Conservation (phyloP, 441 rosid species). For the Euphorbia celastroides region DNA sequence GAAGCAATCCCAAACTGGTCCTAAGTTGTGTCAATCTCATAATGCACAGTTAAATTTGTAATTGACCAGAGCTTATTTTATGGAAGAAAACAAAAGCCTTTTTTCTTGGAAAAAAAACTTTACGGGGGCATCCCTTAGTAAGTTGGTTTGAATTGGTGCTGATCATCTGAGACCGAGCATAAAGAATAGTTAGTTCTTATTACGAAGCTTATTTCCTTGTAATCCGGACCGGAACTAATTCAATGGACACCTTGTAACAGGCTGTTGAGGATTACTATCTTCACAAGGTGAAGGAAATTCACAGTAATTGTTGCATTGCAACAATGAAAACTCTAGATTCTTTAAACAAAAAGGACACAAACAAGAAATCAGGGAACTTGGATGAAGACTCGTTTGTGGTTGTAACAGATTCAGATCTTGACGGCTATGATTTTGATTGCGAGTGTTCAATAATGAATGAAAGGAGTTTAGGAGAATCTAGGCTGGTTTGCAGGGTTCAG, state of each 20-base stretch:
- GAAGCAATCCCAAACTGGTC: no score
- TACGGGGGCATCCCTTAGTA: no score
- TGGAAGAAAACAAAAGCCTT: no score
- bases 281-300: slow-evolving; percentile 24
- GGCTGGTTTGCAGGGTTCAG: slow-evolving; percentile 31
- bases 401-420: slow-evolving; percentile 32
- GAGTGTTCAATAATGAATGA: slow-evolving; percentile 9
- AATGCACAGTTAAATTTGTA: no score
- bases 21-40: no score
- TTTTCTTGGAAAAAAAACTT: no score
- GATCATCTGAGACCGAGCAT: neutral
- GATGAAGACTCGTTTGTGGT: slow-evolving; percentile 29
- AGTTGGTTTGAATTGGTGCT: no score
- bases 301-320: slow-evolving; percentile 4
- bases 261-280: slow-evolving; percentile 44
- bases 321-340: slow-evolving; percentile 11
- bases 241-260: slow-evolving; percentile 12
- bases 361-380: slow-evolving; percentile 13
- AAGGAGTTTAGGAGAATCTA: slow-evolving; percentile 14
- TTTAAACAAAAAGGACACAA: neutral
- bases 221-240: slow-evolving; percentile 18
- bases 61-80: no score
- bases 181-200: neutral
- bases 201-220: neutral
- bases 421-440: slow-evolving; percentile 26